Evolutionary conservation across 257 asterid species (phyloP).

Genomic region (Lycium barbarum): DNA sequence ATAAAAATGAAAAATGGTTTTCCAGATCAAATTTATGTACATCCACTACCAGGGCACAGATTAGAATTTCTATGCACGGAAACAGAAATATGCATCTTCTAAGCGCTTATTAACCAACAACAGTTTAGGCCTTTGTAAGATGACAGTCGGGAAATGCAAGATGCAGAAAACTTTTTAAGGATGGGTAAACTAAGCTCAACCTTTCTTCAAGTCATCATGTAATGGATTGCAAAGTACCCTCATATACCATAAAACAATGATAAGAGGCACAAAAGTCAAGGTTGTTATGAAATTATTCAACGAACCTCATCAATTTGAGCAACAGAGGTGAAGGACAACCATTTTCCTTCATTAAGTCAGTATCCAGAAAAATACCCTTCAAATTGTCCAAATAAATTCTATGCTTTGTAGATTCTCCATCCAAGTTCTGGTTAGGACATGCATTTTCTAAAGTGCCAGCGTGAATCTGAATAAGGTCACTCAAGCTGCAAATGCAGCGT

Average conservation of each 20-base stretch:
- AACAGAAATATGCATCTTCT: conserved; percentile 24
- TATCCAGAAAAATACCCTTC: conserved; percentile 47
- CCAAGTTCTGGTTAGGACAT: conserved; percentile 41
- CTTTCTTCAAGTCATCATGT: conserved; percentile 17
- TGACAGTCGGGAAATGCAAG: conserved; percentile 11
- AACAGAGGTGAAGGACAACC: conserved; percentile 77
- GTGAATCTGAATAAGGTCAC: conserved; percentile 73
- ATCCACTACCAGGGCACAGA: neutral
- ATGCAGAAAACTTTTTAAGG: neutral
- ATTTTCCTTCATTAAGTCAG: conserved; percentile 64
- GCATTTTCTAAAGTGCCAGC: conserved; percentile 49
- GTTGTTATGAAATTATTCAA: conserved; percentile 15
- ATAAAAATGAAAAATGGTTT: neutral
- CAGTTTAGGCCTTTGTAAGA: neutral
- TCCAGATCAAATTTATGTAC: neutral
- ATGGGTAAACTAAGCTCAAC: neutral
- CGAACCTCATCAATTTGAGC: conserved; percentile 83
- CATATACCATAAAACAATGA: neutral
- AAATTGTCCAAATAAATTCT: conserved; percentile 47
- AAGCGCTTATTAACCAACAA: neutral
- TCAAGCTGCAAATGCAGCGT: conserved; percentile 85
- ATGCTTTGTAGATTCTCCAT: conserved; percentile 47
- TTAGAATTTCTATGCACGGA: neutral
- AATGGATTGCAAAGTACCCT: conserved; percentile 15
- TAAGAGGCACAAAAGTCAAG: neutral